Base-by-base conservation (phyloP, 495 filamentous ascomycete species). In the Trichoderma virens region DNA sequence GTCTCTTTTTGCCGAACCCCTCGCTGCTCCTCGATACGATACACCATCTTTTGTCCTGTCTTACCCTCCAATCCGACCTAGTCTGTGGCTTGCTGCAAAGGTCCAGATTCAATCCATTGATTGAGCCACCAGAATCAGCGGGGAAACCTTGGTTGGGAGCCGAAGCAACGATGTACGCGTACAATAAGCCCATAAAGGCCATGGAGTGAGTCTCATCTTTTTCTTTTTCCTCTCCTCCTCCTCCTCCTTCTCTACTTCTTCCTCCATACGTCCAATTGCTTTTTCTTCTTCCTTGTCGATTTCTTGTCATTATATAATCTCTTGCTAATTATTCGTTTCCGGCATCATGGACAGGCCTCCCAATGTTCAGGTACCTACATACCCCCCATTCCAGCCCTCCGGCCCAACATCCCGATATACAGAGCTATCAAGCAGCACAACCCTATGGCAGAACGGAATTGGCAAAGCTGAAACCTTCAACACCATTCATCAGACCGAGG, bases 121-220 rank as follows among this genome's bases (percentile, higher is more conserved):
- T 30, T 28, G 23, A 56, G 51, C 51, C 51, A 56, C 51, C 27
- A 30, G 18, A 28, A 14, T 56, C 51, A 56, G 51, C 51, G 51
- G 51, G 51, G 51, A 56, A 30, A 56, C 8, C 45, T 51, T 51
- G 45, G 0, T 51, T n/a, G 45, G 45, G n/a, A 56, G 11, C 27
- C 51, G 23, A 56, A 30, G 51, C 51, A 30, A 56, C 51, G 51
- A 56, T 8, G 18, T 28, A 62, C 61, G 61, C n/a, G 61, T 62
- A 62, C 39, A 62, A 62, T 28, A 62, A 62, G 61, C 61, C 61
- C 38, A 45, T 62, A 7, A 39, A 30, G 61, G 20, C 61, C 34
- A 43, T 62, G 61, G 61, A 62, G 61, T 62, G 61, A 62, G 61
- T 45, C 23, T 30, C 51, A 20, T 13, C 41, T 14, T 45, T 16